Evolutionary conservation across 495 filamentous ascomycete genomes (phyloP), one percentile per base, ranked within the genome.

Genomic region (Penicillium bovifimosum): DNA sequence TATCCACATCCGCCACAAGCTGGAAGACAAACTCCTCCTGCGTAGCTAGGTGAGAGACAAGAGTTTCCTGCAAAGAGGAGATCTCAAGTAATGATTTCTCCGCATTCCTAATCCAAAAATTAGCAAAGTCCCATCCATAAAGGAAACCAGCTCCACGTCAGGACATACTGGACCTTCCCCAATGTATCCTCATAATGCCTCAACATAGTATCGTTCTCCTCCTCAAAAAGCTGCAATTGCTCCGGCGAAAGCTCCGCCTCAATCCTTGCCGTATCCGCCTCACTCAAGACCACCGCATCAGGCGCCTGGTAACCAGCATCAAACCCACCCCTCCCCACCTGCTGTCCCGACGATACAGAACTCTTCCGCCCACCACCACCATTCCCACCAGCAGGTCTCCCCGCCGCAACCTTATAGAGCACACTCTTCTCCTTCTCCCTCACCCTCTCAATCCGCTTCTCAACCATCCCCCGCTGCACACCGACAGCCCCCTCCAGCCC

Each of bases 1-100:
- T 72, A 35, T 84, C 78, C 1, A 88, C 88, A 56, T 99, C 95
- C 41, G 83, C 75, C n/a, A 96, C 87, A 14, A 99, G 72, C 58
- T 91, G 88, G 45, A 88, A 84, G 52, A 99, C 91, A 54, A 90
- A 85, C 42, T 85, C 89, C 38, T 87, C 86, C 60, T 99, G 93
- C 3, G 83, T 83, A 17, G 85, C 77, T 1, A 99, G 82, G 54
- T 96, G 95, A 45, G 79, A 77, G 29, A 91, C 88, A 14, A 99
- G 83, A 32, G 90, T 86, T 41, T 86, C 87, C 60, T 99, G 95
- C 5, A 99, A 77, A 53, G 93, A 89, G 17, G 89, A 88, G 47
- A 99, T 97, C 64, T 97, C 93, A 5, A 96, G 61, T 7, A 99
- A 79, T 1, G 90, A 95, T 64, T 85, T 86, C 69, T 99, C 92